These are phyloP conservation scores for Axilococcus clingmanii DNA, from an alignment of 139 green algal species.

Conservation along the genomic window DNA sequence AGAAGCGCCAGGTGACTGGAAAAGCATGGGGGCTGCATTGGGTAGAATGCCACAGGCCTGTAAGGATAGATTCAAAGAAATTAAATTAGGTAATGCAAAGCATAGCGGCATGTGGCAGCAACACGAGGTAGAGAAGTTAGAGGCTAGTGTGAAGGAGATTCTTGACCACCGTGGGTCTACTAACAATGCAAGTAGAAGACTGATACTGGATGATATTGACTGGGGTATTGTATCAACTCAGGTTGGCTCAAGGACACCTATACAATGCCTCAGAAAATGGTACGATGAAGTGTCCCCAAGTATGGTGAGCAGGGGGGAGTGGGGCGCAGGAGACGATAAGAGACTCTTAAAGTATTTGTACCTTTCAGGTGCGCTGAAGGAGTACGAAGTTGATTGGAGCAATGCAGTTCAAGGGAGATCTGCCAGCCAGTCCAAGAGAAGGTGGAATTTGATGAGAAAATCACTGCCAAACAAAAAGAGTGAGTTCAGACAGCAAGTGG, in stretches of 20 bases:
- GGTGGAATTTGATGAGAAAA: slow-evolving; percentile 53
- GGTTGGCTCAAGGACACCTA: slow-evolving; percentile 25
- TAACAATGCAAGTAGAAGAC: slow-evolving; percentile 9
- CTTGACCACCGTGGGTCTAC: slow-evolving; percentile 6
- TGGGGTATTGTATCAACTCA: slow-evolving; percentile 37
- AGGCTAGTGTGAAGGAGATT: slow-evolving; percentile 22
- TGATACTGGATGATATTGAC: slow-evolving; percentile 54
- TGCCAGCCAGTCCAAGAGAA: slow-evolving; percentile 33
- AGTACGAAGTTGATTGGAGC: slow-evolving; percentile 49
- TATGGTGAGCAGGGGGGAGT: slow-evolving; percentile 54
- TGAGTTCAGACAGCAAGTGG: slow-evolving; percentile 20
- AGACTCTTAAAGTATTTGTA: slow-evolving; percentile 40
- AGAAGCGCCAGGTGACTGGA: slow-evolving; percentile 41
- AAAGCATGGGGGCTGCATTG: slow-evolving; percentile 37
- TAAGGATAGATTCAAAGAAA: slow-evolving; percentile 36
- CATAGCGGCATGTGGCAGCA: slow-evolving; percentile 17
- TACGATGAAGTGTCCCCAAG: slow-evolving; percentile 36
- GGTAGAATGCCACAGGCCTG: slow-evolving; percentile 39
- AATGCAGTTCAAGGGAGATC: slow-evolving; percentile 35
- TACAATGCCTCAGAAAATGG: slow-evolving; percentile 46
- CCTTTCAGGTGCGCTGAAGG: not conserved
- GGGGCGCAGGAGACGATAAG: slow-evolving; percentile 55
- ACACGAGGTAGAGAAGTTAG: slow-evolving; percentile 27
- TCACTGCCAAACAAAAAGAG: slow-evolving; percentile 10
- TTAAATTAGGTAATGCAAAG: slow-evolving; percentile 10